These are phyloP conservation scores for Syncephalastrum contaminatum DNA, from an alignment of 371 early-diverging fungal genomes.

Conservation along the genomic window DNA sequence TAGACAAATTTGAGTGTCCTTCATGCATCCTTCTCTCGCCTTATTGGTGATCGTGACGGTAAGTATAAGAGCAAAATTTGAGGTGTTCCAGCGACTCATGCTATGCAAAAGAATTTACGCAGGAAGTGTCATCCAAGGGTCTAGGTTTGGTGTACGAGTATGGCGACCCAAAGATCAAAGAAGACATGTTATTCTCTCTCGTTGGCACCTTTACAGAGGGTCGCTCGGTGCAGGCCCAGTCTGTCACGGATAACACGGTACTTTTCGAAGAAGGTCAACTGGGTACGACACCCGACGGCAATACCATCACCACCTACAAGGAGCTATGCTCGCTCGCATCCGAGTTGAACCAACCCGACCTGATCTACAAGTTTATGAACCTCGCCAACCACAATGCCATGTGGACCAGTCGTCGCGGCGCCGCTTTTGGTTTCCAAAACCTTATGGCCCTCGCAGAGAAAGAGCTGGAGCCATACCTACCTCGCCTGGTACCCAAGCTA, in stretches of 20 bases:
- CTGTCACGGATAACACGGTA: constrained; percentile 76
- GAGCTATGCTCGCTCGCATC: constrained; percentile 85
- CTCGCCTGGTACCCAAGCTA: constrained; percentile 78
- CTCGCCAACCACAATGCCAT: constrained; percentile 88
- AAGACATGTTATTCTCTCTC: constrained; percentile 60
- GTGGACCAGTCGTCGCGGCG: constrained; percentile 91
- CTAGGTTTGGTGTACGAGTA: constrained; percentile 86
- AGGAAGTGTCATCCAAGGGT: constrained; percentile 86
- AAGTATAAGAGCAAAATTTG: constrained; percentile 15
- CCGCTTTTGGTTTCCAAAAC: constrained; percentile 83
- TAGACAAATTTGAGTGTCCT: constrained; percentile 51
- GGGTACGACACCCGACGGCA: constrained; percentile 82
- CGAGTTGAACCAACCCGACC: constrained; percentile 91
- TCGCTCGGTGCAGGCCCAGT: constrained; percentile 57
- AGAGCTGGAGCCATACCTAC: constrained; percentile 76
- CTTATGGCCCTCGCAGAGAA: constrained; percentile 78
- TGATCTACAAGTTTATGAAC: constrained; percentile 94
- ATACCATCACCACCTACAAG: constrained; percentile 79
- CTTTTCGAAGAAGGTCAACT: constrained; percentile 72
- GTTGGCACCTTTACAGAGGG: constrained; percentile 65
- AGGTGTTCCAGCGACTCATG: neutral
- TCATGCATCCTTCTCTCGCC: constrained; percentile 71
- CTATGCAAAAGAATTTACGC: constrained; percentile 58
- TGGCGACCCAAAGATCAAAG: constrained; percentile 71
- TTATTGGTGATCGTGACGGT: constrained; percentile 81